phyloP scores from a whole-genome alignment of 257 asterid genomes.

The Penstemon barbatus region DNA sequence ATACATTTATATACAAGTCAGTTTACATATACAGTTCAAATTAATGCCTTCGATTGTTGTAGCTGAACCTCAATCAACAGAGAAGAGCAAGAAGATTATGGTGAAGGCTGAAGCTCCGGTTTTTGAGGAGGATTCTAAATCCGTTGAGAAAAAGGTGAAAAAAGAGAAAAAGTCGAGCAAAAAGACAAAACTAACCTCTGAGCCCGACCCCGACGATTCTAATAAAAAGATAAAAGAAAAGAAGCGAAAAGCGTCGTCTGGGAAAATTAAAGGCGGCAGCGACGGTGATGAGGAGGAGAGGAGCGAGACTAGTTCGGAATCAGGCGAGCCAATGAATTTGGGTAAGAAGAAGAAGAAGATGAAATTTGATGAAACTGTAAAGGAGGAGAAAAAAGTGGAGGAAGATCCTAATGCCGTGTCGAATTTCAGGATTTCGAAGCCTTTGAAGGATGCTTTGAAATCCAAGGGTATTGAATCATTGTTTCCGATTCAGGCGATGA shows the following conservation, averaged over 20 bases:
- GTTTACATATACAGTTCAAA: neutral
- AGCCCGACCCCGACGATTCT: constrained; percentile 50
- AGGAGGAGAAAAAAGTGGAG: constrained; percentile 31
- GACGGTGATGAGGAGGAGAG: constrained; percentile 48
- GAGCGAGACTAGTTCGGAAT: constrained; percentile 79
- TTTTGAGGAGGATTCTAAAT: constrained; percentile 27
- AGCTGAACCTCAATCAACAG: constrained; percentile 42
- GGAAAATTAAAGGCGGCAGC: constrained; percentile 31
- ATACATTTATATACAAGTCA: neutral
- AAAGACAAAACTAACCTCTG: constrained; percentile 49
- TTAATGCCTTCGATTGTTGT: constrained; percentile 59
- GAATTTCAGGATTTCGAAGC: constrained; percentile 69
- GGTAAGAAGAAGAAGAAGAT: constrained; percentile 50
- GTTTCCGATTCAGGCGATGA: constrained; percentile 90
- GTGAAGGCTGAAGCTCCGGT: constrained; percentile 39
- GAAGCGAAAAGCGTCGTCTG: constrained; percentile 58
- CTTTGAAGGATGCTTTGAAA: constrained; percentile 55
- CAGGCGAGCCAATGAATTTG: constrained; percentile 63
- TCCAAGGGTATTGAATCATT: constrained; percentile 61
- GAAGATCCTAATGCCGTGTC: constrained; percentile 59
- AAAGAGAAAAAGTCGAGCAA: constrained; percentile 69
- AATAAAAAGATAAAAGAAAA: constrained; percentile 51
- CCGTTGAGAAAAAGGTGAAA: constrained; percentile 43
- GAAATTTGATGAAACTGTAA: constrained; percentile 37
- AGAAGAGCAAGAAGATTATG: constrained; percentile 52